Base-by-base conservation (phyloP, 192 early-diverging fungal species). In the Gryganskiella cystojenkinii region DNA sequence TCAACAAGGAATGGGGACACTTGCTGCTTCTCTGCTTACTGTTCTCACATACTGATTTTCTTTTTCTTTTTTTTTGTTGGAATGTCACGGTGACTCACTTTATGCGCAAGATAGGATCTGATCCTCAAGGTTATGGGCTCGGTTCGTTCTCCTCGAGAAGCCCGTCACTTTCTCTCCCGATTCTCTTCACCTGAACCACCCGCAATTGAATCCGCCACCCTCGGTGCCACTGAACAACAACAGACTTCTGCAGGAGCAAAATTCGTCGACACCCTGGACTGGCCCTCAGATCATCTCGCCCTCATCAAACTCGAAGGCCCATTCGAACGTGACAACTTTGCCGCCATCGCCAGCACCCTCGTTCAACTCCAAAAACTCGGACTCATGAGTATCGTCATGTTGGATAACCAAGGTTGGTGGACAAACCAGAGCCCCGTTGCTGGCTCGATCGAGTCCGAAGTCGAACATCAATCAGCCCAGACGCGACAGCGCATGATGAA, bases 291-390 rank as follows among this genome's bases (percentile, higher is more conserved):
- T 22, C 88, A 90, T 59, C 43, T 92, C 4, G 89, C 89, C 3
- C 54, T 93, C 14, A 86, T 89, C 27, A 89, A 86, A 42, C 56
- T 93, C 0, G 80, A 88, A 52, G 80, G 83, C 5, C 81, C 83
- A 0, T 85, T 91, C 52, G 69, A 79, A 1, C 57, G 81, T 37
- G 62, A 49, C 5, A 67, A 79, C 10, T 75, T 88, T 52, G 42
- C 55, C 10, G 52, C 58, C 13, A 76, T 91, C 15, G 86, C 85
- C 17, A 79, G 61, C 9, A 91, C 89, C 2, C 72, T 94, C 14
- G 83, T 88, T 13, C 89, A 92, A 27, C 72, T 92, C 20, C 87
- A 89, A 59, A 76, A 87, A 55, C 78, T 94, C 13, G 92, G 91
- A 0, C 57, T 94, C 24, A 81, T 81, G 56, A 87, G 90, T 10